These are phyloP conservation scores for Neurospora sp. DNA, from an alignment of 495 filamentous ascomycete species.

Conservation along the genomic window DNA sequence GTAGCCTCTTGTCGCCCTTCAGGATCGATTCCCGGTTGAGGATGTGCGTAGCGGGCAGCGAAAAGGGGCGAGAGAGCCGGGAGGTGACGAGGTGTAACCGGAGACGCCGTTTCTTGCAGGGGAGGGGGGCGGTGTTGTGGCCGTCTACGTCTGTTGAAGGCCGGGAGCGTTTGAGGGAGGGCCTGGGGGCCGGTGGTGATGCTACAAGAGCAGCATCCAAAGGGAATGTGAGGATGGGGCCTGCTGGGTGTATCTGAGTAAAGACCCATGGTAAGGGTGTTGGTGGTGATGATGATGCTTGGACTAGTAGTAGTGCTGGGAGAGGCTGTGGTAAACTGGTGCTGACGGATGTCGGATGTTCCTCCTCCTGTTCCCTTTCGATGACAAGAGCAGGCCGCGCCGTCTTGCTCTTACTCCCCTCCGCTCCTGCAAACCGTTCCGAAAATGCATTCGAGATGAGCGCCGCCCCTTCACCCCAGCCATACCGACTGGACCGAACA, in stretches of 20 bases:
- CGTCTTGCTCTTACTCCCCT: neutral
- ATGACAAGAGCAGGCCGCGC: neutral
- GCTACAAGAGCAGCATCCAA: no score
- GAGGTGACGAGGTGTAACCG: slow-evolving; percentile 56
- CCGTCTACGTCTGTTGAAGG: slow-evolving; percentile 55
- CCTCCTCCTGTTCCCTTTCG: neutral
- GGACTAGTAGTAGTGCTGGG: neutral
- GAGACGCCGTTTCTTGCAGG: slow-evolving; percentile 59
- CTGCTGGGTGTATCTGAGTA: slow-evolving; percentile 8
- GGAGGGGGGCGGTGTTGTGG: slow-evolving; percentile 33
- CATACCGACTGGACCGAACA: neutral
- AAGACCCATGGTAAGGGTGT: neutral
- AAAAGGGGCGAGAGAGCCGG: slow-evolving; percentile 57
- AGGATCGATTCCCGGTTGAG: slow-evolving; percentile 41
- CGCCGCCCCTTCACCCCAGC: neutral
- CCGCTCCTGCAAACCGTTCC: neutral
- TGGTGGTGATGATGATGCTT: neutral
- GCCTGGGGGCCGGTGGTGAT: neutral
- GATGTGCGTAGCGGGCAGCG: slow-evolving; percentile 57
- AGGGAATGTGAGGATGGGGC: slow-evolving; percentile 11
- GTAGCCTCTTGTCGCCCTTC: slow-evolving; percentile 44
- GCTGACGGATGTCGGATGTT: neutral
- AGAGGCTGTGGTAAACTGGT: neutral
- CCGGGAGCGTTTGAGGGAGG: slow-evolving; percentile 44
- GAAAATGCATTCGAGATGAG: neutral